Base-by-base conservation (phyloP, 2,329 filamentous ascomycete species). In the Fusarium sp. region DNA sequence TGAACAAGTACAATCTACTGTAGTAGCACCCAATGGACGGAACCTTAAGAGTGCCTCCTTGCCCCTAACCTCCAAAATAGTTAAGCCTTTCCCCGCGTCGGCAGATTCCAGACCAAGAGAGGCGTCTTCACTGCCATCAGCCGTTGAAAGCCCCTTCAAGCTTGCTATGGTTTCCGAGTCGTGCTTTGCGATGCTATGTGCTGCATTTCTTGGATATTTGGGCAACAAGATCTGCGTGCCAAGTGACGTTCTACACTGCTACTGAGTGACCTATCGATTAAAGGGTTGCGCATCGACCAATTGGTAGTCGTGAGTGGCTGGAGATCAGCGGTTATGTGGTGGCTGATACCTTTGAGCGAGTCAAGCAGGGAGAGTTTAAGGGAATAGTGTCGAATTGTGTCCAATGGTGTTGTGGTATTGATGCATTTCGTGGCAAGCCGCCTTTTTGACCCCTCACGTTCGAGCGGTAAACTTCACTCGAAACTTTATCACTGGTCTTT, bases 271-370 rank as follows among this genome's bases (percentile, higher is more conserved):
- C 32, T 38, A 18, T 57, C 40, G 32, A 46, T 45, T 40, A 7
- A 40, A 42, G 18, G 35, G 7, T 14, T 26, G 48, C 32, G 20
- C 32, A 52, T 38, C 48, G 23, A 12, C 55, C 55, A 49, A 67
- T 62, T 50, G 48, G 14, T 41, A 15, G 23, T 13, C 10, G 20
- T 33, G 26, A 40, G 26, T 30, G 44, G 63, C 55, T 26, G 12
- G 12, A 13, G 48, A 67, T 62, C 23, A 27, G 56, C 37, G 37
- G 41, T 32, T 49, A 35, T 33, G 18, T 41, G 37, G 41, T 67
- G 64, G 55, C 64, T 66, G 63, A 65, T 32, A 64, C 61, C 32
- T 33, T 52, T 37, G 61, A 41, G 7, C 38, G 61, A 67, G 55
- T 67, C 64, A 54, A 67, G 62, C 27, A 33, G 32, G 26, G 26